Evolutionary conservation across 2,329 filamentous ascomycete genomes (phyloP).

Genomic region (Bipolaris cookei): DNA sequence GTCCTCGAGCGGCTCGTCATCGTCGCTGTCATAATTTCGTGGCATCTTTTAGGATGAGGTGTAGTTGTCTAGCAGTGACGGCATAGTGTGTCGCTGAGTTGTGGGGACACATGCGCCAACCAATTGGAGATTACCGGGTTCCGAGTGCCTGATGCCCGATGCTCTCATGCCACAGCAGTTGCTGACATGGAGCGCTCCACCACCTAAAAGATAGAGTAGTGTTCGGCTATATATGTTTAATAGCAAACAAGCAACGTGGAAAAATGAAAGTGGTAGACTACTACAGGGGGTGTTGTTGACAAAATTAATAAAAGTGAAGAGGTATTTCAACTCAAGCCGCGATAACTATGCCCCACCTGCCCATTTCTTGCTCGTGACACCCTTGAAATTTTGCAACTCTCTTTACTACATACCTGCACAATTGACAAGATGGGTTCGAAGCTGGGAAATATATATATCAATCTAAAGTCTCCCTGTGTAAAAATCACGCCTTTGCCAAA

Average conservation of each 20-base stretch:
- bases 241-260: too few species aligned
- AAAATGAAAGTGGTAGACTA: too few species aligned
- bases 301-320: too few species aligned
- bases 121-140: constrained; percentile 15
- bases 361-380: too few species aligned
- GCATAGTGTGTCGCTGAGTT: constrained; percentile 8
- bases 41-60: constrained; percentile 25
- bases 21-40: constrained; percentile 28
- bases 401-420: neutral
- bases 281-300: too few species aligned
- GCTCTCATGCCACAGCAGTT: constrained; percentile 3
- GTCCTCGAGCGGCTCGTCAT: constrained; percentile 57
- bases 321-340: too few species aligned
- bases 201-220: too few species aligned
- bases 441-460: neutral
- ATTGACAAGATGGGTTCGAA: neutral
- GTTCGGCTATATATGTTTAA: too few species aligned
- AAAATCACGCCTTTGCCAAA: neutral
- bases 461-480: neutral
- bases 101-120: constrained; percentile 10
- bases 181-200: too few species aligned
- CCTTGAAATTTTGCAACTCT: neutral
- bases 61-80: constrained; percentile 9
- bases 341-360: too few species aligned
- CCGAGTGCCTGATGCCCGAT: constrained; percentile 6